Percentiles rank a stretch among this genome's conserved stretches.
Evolutionary conservation across 805 yeast genomes (phyloP).

Genomic region (Wickerhamiella kazuoi): DNA sequence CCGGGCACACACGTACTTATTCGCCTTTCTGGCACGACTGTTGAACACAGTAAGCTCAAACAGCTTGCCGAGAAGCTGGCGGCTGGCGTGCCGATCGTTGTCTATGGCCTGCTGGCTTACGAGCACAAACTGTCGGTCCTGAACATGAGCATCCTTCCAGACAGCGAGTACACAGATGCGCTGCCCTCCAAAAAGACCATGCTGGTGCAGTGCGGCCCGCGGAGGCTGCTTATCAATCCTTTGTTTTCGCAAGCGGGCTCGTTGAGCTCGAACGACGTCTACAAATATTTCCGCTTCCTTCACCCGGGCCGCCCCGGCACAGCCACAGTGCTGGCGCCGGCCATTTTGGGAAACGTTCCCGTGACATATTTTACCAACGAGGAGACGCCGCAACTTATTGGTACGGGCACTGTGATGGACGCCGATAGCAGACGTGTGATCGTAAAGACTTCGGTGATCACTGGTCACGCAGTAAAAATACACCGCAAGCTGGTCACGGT

Average conservation of each 20-base stretch:
- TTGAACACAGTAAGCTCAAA: background rate
- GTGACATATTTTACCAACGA: conserved; percentile 21
- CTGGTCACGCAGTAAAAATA: conserved; percentile 91
- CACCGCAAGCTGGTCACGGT: conserved; percentile 84
- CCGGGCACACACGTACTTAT: conserved; percentile 47
- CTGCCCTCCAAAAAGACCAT: conserved; percentile 66
- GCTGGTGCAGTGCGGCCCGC: conserved; percentile 82
- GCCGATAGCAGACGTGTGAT: conserved; percentile 69
- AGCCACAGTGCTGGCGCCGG: conserved; percentile 82
- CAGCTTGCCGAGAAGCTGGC: background rate
- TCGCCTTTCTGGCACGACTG: conserved; percentile 26
- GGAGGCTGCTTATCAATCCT: conserved; percentile 72
- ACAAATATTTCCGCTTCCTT: conserved; percentile 66
- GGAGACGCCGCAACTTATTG: conserved; percentile 37
- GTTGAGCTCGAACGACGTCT: conserved; percentile 65
- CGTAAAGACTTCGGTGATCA: conserved; percentile 74
- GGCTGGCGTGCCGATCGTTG: conserved; percentile 34
- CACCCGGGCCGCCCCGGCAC: conserved; percentile 59
- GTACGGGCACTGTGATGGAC: conserved; percentile 78
- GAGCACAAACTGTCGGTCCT: conserved; percentile 77
- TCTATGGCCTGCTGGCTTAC: conserved; percentile 62
- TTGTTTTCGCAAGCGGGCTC: conserved; percentile 57
- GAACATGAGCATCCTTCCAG: conserved; percentile 63
- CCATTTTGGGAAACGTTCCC: conserved; percentile 48
- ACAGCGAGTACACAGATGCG: conserved; percentile 82